These are phyloP conservation scores for Furcasterigmium furcatum DNA, from an alignment of 2,329 filamentous ascomycete genomes.

Conservation along the genomic window DNA sequence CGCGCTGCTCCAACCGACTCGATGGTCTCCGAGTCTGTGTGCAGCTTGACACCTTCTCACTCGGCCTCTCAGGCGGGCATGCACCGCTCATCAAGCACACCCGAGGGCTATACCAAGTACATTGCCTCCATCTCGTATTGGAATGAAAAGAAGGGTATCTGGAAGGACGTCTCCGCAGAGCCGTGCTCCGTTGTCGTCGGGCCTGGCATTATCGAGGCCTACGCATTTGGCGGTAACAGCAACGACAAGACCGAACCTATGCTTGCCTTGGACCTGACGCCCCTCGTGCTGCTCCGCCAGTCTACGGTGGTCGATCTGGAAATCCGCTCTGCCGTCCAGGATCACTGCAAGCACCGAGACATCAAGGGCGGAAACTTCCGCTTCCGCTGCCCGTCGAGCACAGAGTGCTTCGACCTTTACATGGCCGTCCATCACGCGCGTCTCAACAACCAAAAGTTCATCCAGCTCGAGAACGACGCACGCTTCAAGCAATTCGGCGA, in stretches of 20 bases:
- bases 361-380: constrained; percentile 75
- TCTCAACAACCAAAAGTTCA: constrained; percentile 90
- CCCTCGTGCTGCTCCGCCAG: constrained; percentile 82
- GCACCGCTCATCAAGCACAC: constrained; percentile 43
- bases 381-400: constrained; percentile 75
- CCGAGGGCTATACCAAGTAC: constrained; percentile 41
- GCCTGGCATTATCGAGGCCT: constrained; percentile 58
- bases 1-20: constrained; percentile 29
- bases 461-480: constrained; percentile 61
- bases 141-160: constrained; percentile 56
- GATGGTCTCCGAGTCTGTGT: constrained; percentile 45
- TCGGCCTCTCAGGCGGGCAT: constrained; percentile 71
- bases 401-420: constrained; percentile 81
- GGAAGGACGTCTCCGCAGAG: constrained; percentile 54
- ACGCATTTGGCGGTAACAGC: constrained; percentile 32
- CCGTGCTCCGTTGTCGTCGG: constrained; percentile 53
- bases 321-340: constrained; percentile 80
- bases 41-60: constrained; percentile 73
- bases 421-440: constrained; percentile 82
- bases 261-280: constrained; percentile 80
- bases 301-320: constrained; percentile 93
- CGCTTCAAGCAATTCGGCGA: constrained; percentile 70
- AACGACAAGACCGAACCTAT: constrained; percentile 40
- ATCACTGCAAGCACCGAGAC: constrained; percentile 65
- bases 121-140: constrained; percentile 59